phyloP scores from a whole-genome alignment of 2,329 filamentous ascomycete species.

The Cladosporium halotolerans region DNA sequence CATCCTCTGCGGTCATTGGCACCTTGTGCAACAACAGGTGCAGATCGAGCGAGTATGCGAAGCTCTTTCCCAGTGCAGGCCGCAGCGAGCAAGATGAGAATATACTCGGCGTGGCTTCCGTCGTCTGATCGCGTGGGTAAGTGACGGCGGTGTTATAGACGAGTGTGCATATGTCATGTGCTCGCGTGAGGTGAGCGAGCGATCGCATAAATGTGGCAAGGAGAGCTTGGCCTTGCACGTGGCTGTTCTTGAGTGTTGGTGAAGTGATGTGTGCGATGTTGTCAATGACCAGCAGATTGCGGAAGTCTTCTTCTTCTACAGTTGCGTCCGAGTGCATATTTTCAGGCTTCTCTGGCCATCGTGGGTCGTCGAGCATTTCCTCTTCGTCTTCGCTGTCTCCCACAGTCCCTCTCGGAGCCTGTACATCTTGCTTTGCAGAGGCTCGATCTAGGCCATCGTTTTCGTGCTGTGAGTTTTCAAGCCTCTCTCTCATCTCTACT shows the following conservation, averaged over 20 bases:
- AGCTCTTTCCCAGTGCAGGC: slow-evolving; percentile 34
- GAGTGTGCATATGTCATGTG: slow-evolving; percentile 35
- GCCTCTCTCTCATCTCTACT: slow-evolving; percentile 36
- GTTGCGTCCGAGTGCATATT: background rate
- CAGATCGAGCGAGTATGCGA: slow-evolving; percentile 34
- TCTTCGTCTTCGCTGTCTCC: slow-evolving; percentile 33
- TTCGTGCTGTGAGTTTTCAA: slow-evolving; percentile 17
- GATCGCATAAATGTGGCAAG: slow-evolving; percentile 37
- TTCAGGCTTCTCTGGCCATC: background rate
- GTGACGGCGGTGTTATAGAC: slow-evolving; percentile 31
- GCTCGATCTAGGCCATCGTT: background rate
- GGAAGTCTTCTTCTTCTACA: background rate
- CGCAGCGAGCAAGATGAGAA: slow-evolving; percentile 34
- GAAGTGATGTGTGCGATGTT: slow-evolving; percentile 23
- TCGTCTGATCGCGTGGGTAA: slow-evolving; percentile 3
- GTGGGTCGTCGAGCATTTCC: slow-evolving; percentile 33
- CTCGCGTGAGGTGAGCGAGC: slow-evolving; percentile 34
- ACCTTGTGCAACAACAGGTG: slow-evolving; percentile 36
- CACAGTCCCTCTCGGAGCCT: slow-evolving; percentile 23
- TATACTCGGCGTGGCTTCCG: slow-evolving; percentile 31
- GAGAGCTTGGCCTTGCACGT: slow-evolving; percentile 34
- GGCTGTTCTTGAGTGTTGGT: slow-evolving; percentile 25
- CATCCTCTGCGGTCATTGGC: slow-evolving; percentile 32
- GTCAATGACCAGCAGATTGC: slow-evolving; percentile 23
- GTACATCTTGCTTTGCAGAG: background rate